Conservation (phyloP, 2,329 filamentous ascomycete genomes). For the Cladorrhinum sp. region DNA sequence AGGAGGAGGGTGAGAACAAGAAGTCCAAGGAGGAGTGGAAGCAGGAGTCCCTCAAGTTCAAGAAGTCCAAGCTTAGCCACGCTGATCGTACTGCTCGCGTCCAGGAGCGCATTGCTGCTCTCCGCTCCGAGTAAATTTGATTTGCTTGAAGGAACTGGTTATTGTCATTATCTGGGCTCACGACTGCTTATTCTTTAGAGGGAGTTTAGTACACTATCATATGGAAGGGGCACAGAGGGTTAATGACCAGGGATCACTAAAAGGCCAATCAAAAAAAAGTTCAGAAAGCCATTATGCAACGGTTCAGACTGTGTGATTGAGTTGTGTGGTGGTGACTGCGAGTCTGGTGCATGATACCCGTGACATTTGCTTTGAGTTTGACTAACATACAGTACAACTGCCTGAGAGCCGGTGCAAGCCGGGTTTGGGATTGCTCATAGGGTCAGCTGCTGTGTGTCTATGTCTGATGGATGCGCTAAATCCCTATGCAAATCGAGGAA, state of each 20-base stretch:
- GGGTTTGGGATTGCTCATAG: not conserved
- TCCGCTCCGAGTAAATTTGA: constrained; percentile 52
- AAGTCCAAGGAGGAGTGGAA: constrained; percentile 98
- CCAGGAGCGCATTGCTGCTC: constrained; percentile 85
- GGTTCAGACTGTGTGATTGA: not conserved
- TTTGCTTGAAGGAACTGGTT: constrained; percentile 20
- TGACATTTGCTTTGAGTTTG: not conserved
- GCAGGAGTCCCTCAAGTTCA: constrained; percentile 90
- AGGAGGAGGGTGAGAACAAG: constrained; percentile 73
- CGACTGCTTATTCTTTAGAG: constrained; percentile 27
- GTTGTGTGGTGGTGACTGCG: not conserved
- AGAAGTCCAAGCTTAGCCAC: constrained; percentile 71
- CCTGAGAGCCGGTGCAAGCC: not conserved
- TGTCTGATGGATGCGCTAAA: not conserved
- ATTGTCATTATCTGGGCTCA: constrained; percentile 22
- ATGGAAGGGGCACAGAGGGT: constrained; percentile 16
- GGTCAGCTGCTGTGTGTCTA: not conserved
- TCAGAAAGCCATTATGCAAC: not conserved
- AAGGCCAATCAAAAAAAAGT: constrained; percentile 29
- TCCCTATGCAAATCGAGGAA: not conserved
- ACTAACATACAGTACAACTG: not conserved
- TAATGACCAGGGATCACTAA: constrained; percentile 29
- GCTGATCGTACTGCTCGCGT: constrained; percentile 80
- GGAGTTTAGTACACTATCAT: constrained; percentile 22
- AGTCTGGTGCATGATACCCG: not conserved